Percentiles rank a stretch among this genome's conserved stretches.
phyloP scores from a whole-genome alignment of 257 asterid species.

The Osmanthus fragrans region DNA sequence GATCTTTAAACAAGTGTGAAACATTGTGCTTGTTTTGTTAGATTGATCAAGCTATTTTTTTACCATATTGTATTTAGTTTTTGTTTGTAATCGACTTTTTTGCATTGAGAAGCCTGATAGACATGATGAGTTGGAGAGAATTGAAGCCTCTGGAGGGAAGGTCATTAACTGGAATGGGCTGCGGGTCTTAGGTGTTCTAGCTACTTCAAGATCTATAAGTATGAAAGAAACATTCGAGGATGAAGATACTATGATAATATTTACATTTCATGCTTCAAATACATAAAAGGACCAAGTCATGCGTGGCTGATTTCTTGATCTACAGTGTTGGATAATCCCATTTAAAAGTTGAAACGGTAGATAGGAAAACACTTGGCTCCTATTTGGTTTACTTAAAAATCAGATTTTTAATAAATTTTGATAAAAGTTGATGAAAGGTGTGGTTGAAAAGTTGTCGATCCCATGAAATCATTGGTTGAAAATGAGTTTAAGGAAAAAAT shows the following conservation, averaged over 20 bases:
- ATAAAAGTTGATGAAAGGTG: too few species aligned
- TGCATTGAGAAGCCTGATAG: constrained; percentile 57
- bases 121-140: constrained; percentile 65
- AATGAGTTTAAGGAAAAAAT: too few species aligned
- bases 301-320: too few species aligned
- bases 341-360: too few species aligned
- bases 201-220: constrained; percentile 83
- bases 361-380: too few species aligned
- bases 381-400: too few species aligned
- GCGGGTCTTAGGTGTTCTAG: constrained; percentile 68
- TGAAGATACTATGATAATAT: background rate
- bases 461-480: too few species aligned
- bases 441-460: too few species aligned
- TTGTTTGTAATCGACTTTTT: background rate
- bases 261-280: background rate
- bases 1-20: background rate
- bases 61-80: background rate
- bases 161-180: constrained; percentile 74
- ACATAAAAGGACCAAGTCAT: too few species aligned
- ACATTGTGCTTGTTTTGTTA: background rate
- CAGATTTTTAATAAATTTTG: too few species aligned
- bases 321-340: too few species aligned
- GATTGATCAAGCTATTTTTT: too few species aligned
- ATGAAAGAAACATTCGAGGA: background rate
- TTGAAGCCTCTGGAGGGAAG: constrained; percentile 68